Conservation (phyloP, 1,284 basidiomycete genomes). For the Marasmius sp. region DNA sequence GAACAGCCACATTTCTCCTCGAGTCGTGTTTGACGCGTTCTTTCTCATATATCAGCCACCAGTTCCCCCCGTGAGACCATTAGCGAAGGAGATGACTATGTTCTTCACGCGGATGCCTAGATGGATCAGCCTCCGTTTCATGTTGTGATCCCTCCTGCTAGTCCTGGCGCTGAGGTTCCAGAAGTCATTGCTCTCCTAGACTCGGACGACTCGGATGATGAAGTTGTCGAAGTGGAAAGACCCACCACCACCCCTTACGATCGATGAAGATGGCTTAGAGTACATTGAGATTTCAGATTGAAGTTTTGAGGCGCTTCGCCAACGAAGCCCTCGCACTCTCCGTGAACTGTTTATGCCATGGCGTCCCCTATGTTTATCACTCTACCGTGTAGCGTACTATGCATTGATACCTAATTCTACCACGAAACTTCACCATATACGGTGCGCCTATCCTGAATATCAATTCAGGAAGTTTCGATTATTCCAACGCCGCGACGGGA, state of each 20-base stretch:
- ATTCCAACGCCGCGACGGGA: too few relatives aligned
- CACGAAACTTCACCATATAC: too few relatives aligned
- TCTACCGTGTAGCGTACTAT: too few relatives aligned
- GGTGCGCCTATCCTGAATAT: too few relatives aligned
- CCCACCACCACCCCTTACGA: too few relatives aligned
- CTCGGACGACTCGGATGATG: background rate
- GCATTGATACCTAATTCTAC: too few relatives aligned
- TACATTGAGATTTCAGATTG: background rate
- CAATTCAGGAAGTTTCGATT: too few relatives aligned
- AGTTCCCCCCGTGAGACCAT: background rate
- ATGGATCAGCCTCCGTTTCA: conserved; percentile 18
- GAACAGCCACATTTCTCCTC: too few relatives aligned
- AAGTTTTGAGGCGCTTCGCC: background rate
- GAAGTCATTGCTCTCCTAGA: background rate
- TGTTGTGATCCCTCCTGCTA: conserved; percentile 10
- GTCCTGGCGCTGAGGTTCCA: background rate
- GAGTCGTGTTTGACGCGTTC: too few relatives aligned
- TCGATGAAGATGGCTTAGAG: background rate
- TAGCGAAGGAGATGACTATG: conserved; percentile 11
- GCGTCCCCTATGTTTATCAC: too few relatives aligned
- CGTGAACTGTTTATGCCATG: too few relatives aligned
- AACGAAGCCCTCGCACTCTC: too few relatives aligned
- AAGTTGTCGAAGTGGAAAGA: background rate
- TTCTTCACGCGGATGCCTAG: conserved; percentile 16
- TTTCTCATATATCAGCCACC: background rate